Conservation (phyloP, 148 eudicot species). For the Spergularia bocconei region DNA sequence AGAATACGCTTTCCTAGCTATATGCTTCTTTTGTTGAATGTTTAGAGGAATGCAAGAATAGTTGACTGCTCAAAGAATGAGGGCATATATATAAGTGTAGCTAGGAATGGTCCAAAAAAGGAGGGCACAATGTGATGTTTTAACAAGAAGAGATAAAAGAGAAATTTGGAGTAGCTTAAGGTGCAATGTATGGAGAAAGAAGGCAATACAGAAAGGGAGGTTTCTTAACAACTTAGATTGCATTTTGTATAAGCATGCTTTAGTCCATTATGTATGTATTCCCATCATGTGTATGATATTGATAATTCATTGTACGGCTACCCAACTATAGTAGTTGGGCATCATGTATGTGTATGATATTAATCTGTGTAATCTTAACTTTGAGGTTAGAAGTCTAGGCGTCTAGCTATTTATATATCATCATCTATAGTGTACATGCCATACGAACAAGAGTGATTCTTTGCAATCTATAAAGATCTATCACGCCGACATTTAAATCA, state of each 20-base stretch:
- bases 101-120: background rate
- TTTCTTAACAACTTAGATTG: background rate
- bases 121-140: slow-evolving; percentile 19
- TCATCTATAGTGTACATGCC: no score
- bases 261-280: background rate
- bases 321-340: no score
- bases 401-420: no score
- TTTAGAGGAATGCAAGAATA: slow-evolving; percentile 4
- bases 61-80: slow-evolving; percentile 14
- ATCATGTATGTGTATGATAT: background rate
- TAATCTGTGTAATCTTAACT: background rate
- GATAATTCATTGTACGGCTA: no score
- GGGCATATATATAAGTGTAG: slow-evolving; percentile 15
- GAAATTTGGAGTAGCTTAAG: slow-evolving; percentile 41
- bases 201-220: slow-evolving; percentile 21
- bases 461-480: no score
- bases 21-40: background rate
- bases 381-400: background rate
- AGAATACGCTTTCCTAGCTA: no score
- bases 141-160: background rate
- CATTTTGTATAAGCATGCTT: slow-evolving; percentile 2
- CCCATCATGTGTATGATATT: background rate
- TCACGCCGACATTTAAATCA: no score
- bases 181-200: slow-evolving; percentile 27
- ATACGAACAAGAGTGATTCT: no score